These are phyloP conservation scores for Suillus alpinus DNA, from an alignment of 768 basidiomycete genomes.

Conservation along the genomic window DNA sequence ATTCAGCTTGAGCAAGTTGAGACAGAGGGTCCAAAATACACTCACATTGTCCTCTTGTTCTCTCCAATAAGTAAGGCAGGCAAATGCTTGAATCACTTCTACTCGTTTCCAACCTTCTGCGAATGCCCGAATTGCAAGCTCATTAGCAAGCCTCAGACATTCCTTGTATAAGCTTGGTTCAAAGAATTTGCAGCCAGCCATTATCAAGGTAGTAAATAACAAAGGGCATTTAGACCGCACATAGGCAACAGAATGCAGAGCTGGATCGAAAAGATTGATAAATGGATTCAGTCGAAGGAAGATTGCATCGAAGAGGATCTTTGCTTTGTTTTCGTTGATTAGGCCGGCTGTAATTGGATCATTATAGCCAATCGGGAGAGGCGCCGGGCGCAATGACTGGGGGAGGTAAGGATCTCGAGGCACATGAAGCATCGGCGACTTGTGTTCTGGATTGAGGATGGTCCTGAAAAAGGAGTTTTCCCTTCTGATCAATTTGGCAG, in stretches of 20 bases:
- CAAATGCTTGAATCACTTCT: conserved; percentile 87
- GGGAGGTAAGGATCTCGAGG: conserved; percentile 35
- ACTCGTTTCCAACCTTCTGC: conserved; percentile 76
- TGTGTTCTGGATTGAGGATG: conserved; percentile 71
- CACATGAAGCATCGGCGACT: conserved; percentile 34
- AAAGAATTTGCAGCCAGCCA: conserved; percentile 85
- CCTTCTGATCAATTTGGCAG: conserved; percentile 68
- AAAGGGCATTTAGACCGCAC: conserved; percentile 79
- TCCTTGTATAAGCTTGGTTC: conserved; percentile 62
- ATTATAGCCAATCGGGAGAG: conserved; percentile 39
- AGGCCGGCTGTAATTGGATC: conserved; percentile 76
- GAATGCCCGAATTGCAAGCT: conserved; percentile 76
- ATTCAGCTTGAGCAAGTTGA: conserved; percentile 12
- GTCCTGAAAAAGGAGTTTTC: conserved; percentile 85
- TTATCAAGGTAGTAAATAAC: conserved; percentile 81
- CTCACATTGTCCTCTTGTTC: conserved; percentile 81
- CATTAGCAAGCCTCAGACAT: conserved; percentile 70
- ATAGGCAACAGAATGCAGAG: conserved; percentile 77
- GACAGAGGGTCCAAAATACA: conserved; percentile 12
- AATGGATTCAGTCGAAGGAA: conserved; percentile 86
- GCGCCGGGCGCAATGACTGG: conserved; percentile 31
- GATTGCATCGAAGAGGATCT: conserved; percentile 71
- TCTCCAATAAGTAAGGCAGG: conserved; percentile 87
- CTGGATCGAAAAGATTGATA: conserved; percentile 84
- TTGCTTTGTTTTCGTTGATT: conserved; percentile 66